Evolutionary conservation across 2,329 filamentous ascomycete genomes (phyloP), one percentile per base, ranked within the genome.

Genomic region (Colletotrichum tamarilloi): DNA sequence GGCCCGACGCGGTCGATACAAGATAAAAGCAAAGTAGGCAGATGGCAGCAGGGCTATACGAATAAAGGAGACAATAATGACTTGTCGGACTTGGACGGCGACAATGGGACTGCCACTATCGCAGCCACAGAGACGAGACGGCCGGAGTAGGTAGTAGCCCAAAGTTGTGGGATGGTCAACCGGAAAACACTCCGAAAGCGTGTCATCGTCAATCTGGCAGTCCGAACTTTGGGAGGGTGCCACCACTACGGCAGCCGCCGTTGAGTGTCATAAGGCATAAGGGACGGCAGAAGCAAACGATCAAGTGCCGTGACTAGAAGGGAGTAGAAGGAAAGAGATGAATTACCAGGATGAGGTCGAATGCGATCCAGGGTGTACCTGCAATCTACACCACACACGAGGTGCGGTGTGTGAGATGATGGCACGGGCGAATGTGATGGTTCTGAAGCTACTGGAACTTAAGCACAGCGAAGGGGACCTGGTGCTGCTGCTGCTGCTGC

Each of bases 311-410:
- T 22, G 19, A n/a, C 8, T 24, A 53, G 24, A 19, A 28, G 28
- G 32, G 53, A 52, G n/a, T 49, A 49, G 42, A 49, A 49, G 42
- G 42, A 49, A 62, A 58, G 28, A 68, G 55, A 26, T 38, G 12
- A 67, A 30, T 62, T 73, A 73, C 70, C 70, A 70, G 67, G 66
- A 70, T 62, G 62, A 65, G 62, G 32, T 46, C 26, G 35, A 70
- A 22, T 49, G 59, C 60, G 56, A 73, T 70, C 67, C 70, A 73
- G 42, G 42, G 67, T 60, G 59, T 73, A 67, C 53, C 70, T 46
- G 46, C 49, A 42, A 68, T 70, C 60, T 55, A 60, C 70, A 73
- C 70, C 67, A 73, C 70, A 73, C 70, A 62, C 60, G 56, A 62
- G 49, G 70, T 73, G 70, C 56, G 67, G 70, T 70, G 67, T 59